Percentiles rank a stretch among this genome's conserved stretches.
phyloP scores from a whole-genome alignment of 2,329 filamentous ascomycete species.

The Colletotrichum incanum region DNA sequence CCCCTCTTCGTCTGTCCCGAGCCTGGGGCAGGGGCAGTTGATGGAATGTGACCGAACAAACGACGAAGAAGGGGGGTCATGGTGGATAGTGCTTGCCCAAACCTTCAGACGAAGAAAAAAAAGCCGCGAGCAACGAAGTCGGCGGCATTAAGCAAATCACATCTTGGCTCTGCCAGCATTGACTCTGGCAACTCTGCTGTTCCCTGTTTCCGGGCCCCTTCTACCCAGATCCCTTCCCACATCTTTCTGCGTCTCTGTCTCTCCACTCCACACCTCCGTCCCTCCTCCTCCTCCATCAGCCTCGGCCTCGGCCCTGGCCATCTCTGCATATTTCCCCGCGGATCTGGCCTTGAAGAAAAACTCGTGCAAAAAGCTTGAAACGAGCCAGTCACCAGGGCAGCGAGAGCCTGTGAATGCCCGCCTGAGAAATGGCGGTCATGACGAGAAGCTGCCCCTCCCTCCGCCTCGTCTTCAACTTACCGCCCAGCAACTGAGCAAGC shows the following conservation, averaged over 20 bases:
- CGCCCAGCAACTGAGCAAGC: not conserved
- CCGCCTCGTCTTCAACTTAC: constrained; percentile 5
- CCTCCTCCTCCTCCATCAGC: constrained; percentile 25
- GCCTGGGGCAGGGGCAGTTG: not conserved
- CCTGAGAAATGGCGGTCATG: constrained; percentile 21
- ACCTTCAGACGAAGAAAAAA: constrained; percentile 24
- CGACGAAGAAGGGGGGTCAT: not conserved
- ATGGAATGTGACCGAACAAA: constrained; percentile 31
- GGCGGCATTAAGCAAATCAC: not conserved
- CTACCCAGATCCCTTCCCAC: constrained; percentile 23
- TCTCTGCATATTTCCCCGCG: not conserved
- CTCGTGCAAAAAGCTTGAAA: not conserved
- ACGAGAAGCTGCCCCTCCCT: not conserved
- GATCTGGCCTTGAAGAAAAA: not conserved
- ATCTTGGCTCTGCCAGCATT: constrained; percentile 17
- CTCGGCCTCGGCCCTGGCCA: constrained; percentile 14
- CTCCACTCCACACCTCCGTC: constrained; percentile 18
- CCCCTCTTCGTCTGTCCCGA: not conserved
- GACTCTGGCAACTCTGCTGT: constrained; percentile 21
- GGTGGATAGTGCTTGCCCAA: constrained; percentile 16
- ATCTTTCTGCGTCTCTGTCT: constrained; percentile 12
- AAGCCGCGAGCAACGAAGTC: constrained; percentile 6
- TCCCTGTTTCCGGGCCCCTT: constrained; percentile 30
- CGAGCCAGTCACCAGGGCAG: not conserved
- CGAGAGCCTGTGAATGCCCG: not conserved